These are phyloP conservation scores for Magnaporthiopsis incrustans DNA, from an alignment of 2,329 filamentous ascomycete species.

Conservation along the genomic window DNA sequence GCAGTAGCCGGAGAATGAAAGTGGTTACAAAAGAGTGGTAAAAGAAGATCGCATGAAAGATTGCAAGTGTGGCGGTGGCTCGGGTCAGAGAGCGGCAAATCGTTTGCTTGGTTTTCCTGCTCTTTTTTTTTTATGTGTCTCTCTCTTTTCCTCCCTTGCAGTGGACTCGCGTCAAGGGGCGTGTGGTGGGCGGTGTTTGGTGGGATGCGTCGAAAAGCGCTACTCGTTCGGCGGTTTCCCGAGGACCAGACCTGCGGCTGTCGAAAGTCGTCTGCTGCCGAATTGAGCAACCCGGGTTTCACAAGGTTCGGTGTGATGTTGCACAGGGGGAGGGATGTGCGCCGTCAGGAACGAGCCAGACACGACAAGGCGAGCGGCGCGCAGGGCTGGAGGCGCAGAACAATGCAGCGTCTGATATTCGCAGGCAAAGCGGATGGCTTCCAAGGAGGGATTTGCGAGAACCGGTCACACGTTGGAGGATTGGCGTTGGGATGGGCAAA, in stretches of 20 bases:
- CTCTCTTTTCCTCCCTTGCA: background rate
- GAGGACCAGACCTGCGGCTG: background rate
- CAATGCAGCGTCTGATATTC: slow-evolving; percentile 8
- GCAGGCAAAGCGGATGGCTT: background rate
- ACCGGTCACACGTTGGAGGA: slow-evolving; percentile 7
- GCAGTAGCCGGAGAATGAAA: background rate
- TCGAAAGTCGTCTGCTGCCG: background rate
- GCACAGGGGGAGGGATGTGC: background rate
- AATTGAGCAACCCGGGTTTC: slow-evolving; percentile 4
- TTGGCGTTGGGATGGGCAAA: slow-evolving; percentile 7
- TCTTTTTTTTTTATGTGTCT: background rate
- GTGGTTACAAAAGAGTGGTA: background rate
- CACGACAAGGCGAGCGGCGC: background rate
- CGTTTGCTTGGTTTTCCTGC: background rate
- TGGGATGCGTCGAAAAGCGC: background rate
- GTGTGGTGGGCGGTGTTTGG: background rate
- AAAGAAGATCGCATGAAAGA: background rate
- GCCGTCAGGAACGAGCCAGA: background rate
- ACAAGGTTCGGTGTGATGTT: slow-evolving; percentile 1
- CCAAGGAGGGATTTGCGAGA: slow-evolving; percentile 7
- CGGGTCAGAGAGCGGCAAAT: background rate
- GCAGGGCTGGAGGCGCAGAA: slow-evolving; percentile 1
- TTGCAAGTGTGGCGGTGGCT: background rate
- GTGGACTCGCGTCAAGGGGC: background rate
- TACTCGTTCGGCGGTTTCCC: slow-evolving; percentile 1